phyloP scores from a whole-genome alignment of 1,139 yeast species.

The Geotrichum europaeum region DNA sequence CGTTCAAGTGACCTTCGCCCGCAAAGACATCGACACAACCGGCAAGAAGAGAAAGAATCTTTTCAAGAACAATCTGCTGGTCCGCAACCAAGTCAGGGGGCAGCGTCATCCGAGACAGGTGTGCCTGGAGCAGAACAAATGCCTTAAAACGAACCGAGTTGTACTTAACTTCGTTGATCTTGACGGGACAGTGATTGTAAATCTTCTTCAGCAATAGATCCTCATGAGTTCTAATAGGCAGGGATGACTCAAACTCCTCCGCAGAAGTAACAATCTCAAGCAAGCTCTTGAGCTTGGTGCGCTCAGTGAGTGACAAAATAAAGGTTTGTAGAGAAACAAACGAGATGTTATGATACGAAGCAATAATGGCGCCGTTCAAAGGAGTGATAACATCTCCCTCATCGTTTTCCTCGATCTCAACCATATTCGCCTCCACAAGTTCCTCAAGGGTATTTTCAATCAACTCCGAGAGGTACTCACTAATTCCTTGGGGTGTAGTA shows the following conservation, averaged over 20 bases:
- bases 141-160: conserved; percentile 63
- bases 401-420: conserved; percentile 51
- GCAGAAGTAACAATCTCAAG: conserved; percentile 64
- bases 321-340: conserved; percentile 60
- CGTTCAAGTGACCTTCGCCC: conserved; percentile 73
- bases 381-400: conserved; percentile 49
- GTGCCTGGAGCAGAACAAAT: conserved; percentile 73
- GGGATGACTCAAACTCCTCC: conserved; percentile 52
- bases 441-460: conserved; percentile 71
- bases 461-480: conserved; percentile 75
- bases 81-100: conserved; percentile 59
- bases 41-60: conserved; percentile 47
- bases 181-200: conserved; percentile 58
- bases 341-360: conserved; percentile 64
- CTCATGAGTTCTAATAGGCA: conserved; percentile 62
- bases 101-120: conserved; percentile 58
- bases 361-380: conserved; percentile 64
- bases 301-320: conserved; percentile 47
- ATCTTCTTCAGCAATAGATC: conserved; percentile 44
- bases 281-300: conserved; percentile 55
- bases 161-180: conserved; percentile 38
- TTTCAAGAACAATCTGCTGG: conserved; percentile 46
- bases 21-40: conserved; percentile 73
- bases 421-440: conserved; percentile 52
- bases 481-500: conserved; percentile 59